Evolutionary conservation across 441 rosid genomes (phyloP).

Genomic region (Pelargonium citronellum): DNA sequence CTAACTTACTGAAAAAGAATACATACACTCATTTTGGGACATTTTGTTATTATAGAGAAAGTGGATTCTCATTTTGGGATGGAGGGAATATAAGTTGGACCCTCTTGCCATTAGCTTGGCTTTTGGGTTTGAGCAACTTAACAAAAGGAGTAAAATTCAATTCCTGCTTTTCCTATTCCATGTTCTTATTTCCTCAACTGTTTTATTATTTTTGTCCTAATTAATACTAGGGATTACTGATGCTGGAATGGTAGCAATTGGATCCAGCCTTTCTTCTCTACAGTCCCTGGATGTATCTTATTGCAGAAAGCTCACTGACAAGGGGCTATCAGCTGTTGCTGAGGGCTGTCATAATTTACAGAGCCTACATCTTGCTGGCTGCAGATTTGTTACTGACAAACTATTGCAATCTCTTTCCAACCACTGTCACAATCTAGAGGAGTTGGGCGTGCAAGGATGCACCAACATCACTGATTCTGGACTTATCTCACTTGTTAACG

Average conservation of each 20-base stretch:
- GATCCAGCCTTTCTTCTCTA: slow-evolving; percentile 52
- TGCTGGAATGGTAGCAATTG: slow-evolving; percentile 60
- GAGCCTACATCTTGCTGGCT: slow-evolving; percentile 56
- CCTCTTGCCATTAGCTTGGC: no score
- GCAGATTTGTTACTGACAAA: slow-evolving; percentile 57
- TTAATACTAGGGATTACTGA: slow-evolving; percentile 60
- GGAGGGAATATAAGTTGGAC: no score
- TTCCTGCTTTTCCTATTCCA: neutral
- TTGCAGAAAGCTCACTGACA: slow-evolving; percentile 76
- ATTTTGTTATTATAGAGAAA: no score
- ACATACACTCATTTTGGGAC: no score
- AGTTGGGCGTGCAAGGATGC: slow-evolving; percentile 77
- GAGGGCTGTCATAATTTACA: slow-evolving; percentile 62
- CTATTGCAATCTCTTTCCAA: slow-evolving; percentile 46
- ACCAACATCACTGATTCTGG: slow-evolving; percentile 59
- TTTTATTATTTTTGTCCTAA: neutral
- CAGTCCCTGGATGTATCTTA: slow-evolving; percentile 75
- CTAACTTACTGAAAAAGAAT: no score
- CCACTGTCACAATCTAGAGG: slow-evolving; percentile 52
- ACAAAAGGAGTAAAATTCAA: neutral
- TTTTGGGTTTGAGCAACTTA: no score
- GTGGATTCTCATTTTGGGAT: no score
- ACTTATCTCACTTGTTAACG: slow-evolving; percentile 52
- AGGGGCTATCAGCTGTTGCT: slow-evolving; percentile 71
- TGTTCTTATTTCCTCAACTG: neutral